Base-by-base conservation (phyloP, 768 basidiomycete genomes). In the Cyathus striatus region DNA sequence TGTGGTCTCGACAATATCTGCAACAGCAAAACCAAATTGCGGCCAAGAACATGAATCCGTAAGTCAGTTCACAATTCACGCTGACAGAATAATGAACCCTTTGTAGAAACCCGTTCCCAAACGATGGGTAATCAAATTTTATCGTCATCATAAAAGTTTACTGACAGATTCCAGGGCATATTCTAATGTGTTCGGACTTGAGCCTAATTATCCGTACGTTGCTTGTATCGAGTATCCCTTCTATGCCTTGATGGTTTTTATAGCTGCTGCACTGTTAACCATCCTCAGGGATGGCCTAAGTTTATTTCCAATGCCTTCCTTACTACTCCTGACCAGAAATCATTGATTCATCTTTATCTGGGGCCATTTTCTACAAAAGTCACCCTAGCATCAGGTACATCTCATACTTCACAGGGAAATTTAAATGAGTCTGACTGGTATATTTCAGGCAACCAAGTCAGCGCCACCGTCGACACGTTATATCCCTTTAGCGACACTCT, bases 11-110 rank as follows among this genome's bases (percentile, higher is more conserved):
- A 12, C 77, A 79, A 53, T 81, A 79, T 49, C 57, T 79, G 13
- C 79, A 79, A 46, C 71, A 79, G 49, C 72, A 76, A 53, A 81
- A 78, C 48, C 78, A 79, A 50, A 70, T 79, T 27, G 73, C 71
- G 1, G 65, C 75, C 13, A 68, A 72, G 57, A 78, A 78, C 49
- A 79, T 78, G 76, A 70, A 60, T 14, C 70, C 67, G 73, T 73
- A 34, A 49, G 67, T 13, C 17, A n/a, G n/a, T n/a, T n/a, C n/a
- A n/a, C n/a, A n/a, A 32, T 32, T 5, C 30, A 5, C 17, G 30
- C 13, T 13, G 5, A 32, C 17, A 32, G 30, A 12, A 12, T 5
- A 32, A 13, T 32, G 30, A 32, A 3, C 30, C 30, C 12, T 32
- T 13, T 32, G 30, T 46, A 78, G 76, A 3, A 68, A 78, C 43